A percentile compares a stretch with the other conserved stretches of the same genome.
Evolutionary conservation across 2,329 filamentous ascomycete species (phyloP).

Genomic region (Pseudogymnoascus sp.): DNA sequence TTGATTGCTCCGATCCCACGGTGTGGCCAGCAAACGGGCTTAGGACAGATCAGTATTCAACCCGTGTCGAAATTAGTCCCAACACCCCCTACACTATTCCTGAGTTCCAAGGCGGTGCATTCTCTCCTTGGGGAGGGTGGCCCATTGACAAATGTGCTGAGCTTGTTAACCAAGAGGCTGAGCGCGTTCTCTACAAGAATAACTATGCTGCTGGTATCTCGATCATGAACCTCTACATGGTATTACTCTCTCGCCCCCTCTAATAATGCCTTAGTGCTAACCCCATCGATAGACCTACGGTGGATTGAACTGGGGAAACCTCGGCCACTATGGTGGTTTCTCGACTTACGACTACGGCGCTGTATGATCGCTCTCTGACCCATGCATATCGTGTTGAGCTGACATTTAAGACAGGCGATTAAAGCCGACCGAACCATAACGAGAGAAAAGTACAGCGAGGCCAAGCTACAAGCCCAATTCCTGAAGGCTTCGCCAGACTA

Average conservation of each 20-base stretch:
- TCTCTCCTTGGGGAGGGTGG: constrained; percentile 64
- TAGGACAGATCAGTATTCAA: constrained; percentile 36
- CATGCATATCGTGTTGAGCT: neutral
- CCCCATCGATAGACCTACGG: constrained; percentile 50
- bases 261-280: neutral
- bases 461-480: constrained; percentile 16
- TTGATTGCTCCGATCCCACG: constrained; percentile 38
- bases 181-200: constrained; percentile 69
- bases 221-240: constrained; percentile 68
- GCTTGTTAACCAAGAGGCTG: constrained; percentile 60
- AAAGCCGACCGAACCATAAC: constrained; percentile 8
- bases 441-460: constrained; percentile 13
- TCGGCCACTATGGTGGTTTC: constrained; percentile 57
- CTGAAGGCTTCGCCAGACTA: constrained; percentile 17
- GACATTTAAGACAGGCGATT: constrained; percentile 9
- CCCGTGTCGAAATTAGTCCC: constrained; percentile 53
- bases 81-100: constrained; percentile 53
- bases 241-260: constrained; percentile 23
- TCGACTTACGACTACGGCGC: constrained; percentile 48
- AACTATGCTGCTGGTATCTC: constrained; percentile 54
- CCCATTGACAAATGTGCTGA: constrained; percentile 45
- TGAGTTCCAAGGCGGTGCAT: constrained; percentile 62
- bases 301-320: constrained; percentile 74
- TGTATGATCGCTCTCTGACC: constrained; percentile 16
- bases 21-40: constrained; percentile 49